Conservation (phyloP, 1,284 basidiomycete genomes). For the Tilletia setariae region DNA sequence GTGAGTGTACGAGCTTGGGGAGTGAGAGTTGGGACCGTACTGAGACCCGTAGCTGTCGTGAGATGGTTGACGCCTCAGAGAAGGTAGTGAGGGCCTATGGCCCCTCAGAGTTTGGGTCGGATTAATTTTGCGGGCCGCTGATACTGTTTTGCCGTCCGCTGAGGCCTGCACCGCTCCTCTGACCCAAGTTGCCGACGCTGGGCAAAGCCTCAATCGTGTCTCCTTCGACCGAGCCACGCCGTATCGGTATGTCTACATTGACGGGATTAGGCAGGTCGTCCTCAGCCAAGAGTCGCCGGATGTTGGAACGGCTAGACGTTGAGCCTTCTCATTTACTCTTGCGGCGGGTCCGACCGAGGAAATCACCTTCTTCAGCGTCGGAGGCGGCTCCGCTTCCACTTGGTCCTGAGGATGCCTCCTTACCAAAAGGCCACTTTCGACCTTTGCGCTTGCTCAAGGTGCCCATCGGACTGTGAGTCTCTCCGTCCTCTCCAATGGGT, state of each 20-base stretch:
- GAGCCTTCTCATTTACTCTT: conserved; percentile 1
- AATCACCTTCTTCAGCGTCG: neutral
- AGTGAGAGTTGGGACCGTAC: neutral
- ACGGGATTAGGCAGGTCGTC: neutral
- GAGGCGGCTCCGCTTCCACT: neutral
- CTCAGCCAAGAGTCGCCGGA: conserved; percentile 4
- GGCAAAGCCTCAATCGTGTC: conserved; percentile 9
- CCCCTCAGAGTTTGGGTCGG: neutral
- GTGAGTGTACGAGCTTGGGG: neutral
- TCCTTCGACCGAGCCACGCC: neutral
- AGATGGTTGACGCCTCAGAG: neutral
- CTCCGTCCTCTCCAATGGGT: neutral
- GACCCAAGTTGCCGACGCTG: neutral
- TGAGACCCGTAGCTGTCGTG: neutral
- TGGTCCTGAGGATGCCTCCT: neutral
- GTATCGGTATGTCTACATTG: neutral
- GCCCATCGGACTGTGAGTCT: neutral
- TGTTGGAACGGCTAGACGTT: neutral
- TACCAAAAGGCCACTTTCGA: neutral
- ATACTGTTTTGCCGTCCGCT: conserved; percentile 12
- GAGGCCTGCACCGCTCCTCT: neutral
- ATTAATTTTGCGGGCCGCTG: neutral
- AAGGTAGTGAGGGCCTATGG: conserved; percentile 1
- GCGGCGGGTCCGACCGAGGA: neutral
- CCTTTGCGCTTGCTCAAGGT: conserved; percentile 3